These are phyloP conservation scores for Colletotrichum shisoi DNA, from an alignment of 2,329 filamentous ascomycete genomes.

Conservation along the genomic window DNA sequence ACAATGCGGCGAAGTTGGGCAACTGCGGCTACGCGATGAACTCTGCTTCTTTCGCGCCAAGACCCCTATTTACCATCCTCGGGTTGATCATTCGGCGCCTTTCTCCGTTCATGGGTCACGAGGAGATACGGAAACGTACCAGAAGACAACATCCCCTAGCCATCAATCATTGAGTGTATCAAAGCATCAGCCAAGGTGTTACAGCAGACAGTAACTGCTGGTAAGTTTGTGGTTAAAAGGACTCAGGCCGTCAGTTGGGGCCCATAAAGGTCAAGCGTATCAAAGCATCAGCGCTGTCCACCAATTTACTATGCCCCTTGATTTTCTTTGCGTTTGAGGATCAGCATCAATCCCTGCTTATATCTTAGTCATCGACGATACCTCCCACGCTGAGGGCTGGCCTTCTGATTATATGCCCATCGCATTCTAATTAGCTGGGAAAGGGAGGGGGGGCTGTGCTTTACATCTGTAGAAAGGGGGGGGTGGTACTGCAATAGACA, in stretches of 20 bases:
- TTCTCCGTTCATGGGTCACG: not conserved
- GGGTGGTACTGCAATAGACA: too few species aligned
- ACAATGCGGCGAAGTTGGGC: slow-evolving; percentile 5
- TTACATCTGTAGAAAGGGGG: too few species aligned
- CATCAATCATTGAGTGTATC: not conserved
- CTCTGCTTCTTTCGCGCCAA: not conserved
- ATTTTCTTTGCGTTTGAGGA: slow-evolving; percentile 15
- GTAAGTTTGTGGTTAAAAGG: too few species aligned
- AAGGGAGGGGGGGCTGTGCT: too few species aligned
- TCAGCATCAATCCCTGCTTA: not conserved
- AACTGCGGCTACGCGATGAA: slow-evolving; percentile 19
- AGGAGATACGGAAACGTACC: not conserved
- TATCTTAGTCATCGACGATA: slow-evolving; percentile 1
- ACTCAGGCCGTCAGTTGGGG: too few species aligned
- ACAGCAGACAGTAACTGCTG: too few species aligned
- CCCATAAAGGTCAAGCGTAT: too few species aligned
- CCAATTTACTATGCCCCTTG: not conserved
- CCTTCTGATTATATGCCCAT: not conserved
- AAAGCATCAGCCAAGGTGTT: not conserved
- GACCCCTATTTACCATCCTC: not conserved
- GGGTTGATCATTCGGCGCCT: not conserved
- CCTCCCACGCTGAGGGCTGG: not conserved
- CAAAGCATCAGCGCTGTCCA: not conserved
- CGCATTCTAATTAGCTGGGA: not conserved
- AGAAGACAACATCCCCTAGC: not conserved